phyloP scores from a whole-genome alignment of 2,329 filamentous ascomycete genomes.

The Phyllosticta citriasiana region DNA sequence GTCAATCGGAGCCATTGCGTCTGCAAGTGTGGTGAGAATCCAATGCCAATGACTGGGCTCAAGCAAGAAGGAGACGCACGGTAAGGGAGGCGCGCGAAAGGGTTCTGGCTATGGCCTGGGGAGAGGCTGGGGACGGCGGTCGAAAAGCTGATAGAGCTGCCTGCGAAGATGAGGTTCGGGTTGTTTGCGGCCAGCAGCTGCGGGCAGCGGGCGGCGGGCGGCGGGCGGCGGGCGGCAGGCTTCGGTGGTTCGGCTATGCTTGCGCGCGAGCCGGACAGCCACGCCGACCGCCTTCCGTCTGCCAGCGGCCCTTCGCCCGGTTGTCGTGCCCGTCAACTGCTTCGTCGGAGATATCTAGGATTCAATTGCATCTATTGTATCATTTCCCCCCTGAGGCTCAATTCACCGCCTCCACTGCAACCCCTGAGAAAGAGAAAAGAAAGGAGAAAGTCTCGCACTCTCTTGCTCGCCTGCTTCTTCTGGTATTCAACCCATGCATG shows the following conservation, averaged over 20 bases:
- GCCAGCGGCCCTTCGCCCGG: not conserved
- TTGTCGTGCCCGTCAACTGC: not conserved
- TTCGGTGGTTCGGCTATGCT: not conserved
- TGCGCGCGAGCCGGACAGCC: not conserved
- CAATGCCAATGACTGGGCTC: not conserved
- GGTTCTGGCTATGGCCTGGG: not conserved
- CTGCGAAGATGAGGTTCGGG: not conserved
- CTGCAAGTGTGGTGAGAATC: not conserved
- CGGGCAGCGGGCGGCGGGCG: not conserved
- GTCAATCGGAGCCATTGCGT: slow-evolving; percentile 76
- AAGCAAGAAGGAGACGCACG: not conserved
- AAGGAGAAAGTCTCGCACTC: not conserved
- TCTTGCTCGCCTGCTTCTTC: not conserved
- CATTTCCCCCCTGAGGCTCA: not conserved
- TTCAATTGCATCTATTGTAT: not conserved
- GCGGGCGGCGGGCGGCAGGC: not conserved
- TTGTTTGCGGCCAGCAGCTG: not conserved
- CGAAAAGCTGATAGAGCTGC: not conserved
- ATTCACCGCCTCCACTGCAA: not conserved
- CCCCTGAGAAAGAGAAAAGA: too few relatives aligned
- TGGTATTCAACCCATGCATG: not conserved
- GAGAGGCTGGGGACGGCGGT: not conserved
- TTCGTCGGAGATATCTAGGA: not conserved
- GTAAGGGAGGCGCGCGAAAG: not conserved
- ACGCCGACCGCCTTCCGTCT: not conserved